Percentiles rank a stretch among this genome's conserved stretches.
Conservation (phyloP, 2,329 filamentous ascomycete genomes). For the Arthrobotrys megalospora region DNA sequence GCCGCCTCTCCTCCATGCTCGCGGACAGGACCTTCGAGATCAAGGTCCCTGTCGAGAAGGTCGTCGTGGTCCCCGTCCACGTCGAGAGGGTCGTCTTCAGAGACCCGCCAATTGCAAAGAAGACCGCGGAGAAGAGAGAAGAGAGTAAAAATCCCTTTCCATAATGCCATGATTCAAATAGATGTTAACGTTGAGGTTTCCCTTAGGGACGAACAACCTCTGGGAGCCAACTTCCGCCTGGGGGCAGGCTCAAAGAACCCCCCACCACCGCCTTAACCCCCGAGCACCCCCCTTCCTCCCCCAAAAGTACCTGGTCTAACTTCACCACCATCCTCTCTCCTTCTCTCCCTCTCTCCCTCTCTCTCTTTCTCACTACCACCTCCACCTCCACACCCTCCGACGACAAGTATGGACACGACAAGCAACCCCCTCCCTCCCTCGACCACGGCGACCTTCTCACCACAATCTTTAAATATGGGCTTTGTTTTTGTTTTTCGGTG, state of each 20-base stretch:
- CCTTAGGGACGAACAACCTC: not conserved
- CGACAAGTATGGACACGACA: no score
- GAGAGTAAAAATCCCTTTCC: not conserved
- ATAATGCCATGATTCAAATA: not conserved
- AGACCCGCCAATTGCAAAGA: not conserved
- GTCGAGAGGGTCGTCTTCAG: not conserved
- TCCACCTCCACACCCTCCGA: no score
- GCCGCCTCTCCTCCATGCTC: not conserved
- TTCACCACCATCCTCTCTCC: no score
- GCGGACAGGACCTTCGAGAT: not conserved
- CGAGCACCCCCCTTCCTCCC: no score
- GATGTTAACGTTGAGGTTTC: not conserved
- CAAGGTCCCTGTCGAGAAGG: slow-evolving; percentile 1
- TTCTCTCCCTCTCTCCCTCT: no score
- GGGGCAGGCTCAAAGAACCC: slow-evolving; percentile 1
- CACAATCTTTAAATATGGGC: no score
- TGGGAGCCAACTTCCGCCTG: not conserved
- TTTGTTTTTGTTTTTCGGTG: no score
- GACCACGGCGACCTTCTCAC: no score
- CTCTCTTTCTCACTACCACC: no score
- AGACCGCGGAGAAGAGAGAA: not conserved
- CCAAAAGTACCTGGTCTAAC: no score
- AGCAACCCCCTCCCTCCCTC: no score
- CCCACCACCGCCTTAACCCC: not conserved
- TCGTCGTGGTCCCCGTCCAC: not conserved